Conservation (phyloP, 257 asterid genomes). For the Nicotiana knightiana region DNA sequence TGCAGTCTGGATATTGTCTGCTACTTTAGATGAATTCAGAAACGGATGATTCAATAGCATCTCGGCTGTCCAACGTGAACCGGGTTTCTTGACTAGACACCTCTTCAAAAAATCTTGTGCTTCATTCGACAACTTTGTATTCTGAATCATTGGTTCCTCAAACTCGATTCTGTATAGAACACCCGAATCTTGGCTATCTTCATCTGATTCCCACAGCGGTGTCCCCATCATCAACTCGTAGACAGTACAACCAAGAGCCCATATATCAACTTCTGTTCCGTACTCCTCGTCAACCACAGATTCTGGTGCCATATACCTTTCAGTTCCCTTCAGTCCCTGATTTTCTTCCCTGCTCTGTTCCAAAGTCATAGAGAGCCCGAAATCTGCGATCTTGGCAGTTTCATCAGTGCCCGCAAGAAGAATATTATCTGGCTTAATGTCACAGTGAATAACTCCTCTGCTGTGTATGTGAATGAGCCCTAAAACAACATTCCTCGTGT, state of each 20-base stretch:
- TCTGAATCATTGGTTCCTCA: background rate
- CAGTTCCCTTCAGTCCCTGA: background rate
- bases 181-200: too few species aligned
- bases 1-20: background rate
- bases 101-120: slow-evolving; percentile 9
- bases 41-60: slow-evolving; percentile 4
- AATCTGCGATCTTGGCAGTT: background rate
- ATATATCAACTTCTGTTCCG: background rate
- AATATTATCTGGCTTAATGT: slow-evolving; percentile 14
- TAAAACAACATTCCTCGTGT: background rate
- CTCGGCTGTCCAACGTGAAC: background rate
- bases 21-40: background rate
- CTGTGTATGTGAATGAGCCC: background rate
- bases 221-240: slow-evolving; percentile 10
- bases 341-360: background rate
- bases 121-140: background rate
- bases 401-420: background rate
- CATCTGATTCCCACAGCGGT: background rate
- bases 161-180: background rate
- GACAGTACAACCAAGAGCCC: slow-evolving; percentile 14
- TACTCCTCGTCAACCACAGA: background rate
- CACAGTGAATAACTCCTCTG: background rate
- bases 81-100: background rate
- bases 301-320: slow-evolving; percentile 12
- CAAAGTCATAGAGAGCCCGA: background rate